These are phyloP conservation scores for Mycena maculata DNA, from an alignment of 768 basidiomycete genomes.

Conservation along the genomic window DNA sequence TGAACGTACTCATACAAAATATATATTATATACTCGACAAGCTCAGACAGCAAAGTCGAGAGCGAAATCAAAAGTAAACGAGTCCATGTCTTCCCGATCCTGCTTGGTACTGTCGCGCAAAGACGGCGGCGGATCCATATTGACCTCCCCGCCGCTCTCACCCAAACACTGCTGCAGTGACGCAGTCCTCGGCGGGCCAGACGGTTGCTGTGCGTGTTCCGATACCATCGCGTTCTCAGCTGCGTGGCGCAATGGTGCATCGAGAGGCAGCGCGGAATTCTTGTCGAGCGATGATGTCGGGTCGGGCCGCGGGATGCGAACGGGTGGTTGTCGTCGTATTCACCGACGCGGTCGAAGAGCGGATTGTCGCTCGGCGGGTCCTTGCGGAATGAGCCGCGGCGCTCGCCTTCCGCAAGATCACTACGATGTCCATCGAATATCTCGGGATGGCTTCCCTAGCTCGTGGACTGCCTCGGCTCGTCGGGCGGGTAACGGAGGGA, in stretches of 20 bases:
- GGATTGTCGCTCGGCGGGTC: slow-evolving; percentile 15
- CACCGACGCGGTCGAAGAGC: slow-evolving; percentile 25
- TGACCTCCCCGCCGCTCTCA: background rate
- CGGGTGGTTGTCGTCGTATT: slow-evolving; percentile 10
- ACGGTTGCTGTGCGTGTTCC: slow-evolving; percentile 18
- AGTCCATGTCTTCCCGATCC: slow-evolving; percentile 26
- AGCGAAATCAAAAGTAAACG: slow-evolving; percentile 18
- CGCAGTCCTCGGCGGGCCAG: slow-evolving; percentile 13
- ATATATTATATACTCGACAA: slow-evolving; percentile 14
- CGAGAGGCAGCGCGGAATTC: slow-evolving; percentile 18
- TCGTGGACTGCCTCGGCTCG: slow-evolving; percentile 12
- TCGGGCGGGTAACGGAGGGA: slow-evolving; percentile 22
- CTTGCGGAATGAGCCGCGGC: slow-evolving; percentile 20
- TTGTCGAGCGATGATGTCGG: slow-evolving; percentile 12
- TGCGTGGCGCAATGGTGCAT: slow-evolving; percentile 14
- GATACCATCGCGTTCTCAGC: slow-evolving; percentile 1
- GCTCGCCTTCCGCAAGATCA: slow-evolving; percentile 13
- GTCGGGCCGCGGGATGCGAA: slow-evolving; percentile 21
- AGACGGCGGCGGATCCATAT: slow-evolving; percentile 16
- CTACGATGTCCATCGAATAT: slow-evolving; percentile 15
- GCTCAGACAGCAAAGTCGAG: slow-evolving; percentile 1
- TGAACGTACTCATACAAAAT: too few relatives aligned
- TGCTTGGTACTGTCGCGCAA: slow-evolving; percentile 31
- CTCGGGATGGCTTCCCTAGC: slow-evolving; percentile 12
- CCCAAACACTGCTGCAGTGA: slow-evolving; percentile 24